phyloP scores from a whole-genome alignment of 2,329 filamentous ascomycete species.

The Aspergillus fructus region DNA sequence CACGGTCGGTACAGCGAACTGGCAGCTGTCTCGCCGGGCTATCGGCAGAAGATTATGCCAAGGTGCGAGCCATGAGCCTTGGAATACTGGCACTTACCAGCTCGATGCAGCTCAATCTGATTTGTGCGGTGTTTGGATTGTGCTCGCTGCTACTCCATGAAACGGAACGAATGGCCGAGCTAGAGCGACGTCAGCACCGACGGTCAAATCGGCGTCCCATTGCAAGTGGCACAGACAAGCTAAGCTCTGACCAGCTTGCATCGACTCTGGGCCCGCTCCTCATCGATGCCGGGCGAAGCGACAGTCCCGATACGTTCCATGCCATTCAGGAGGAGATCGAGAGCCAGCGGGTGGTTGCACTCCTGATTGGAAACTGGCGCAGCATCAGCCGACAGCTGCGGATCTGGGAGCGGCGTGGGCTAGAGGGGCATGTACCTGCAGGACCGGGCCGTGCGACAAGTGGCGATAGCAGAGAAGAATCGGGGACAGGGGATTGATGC shows the following conservation, averaged over 20 bases:
- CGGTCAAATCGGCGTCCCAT: slow-evolving; percentile 19
- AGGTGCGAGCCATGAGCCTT: slow-evolving; percentile 35
- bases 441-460: slow-evolving; percentile 1
- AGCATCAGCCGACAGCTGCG: slow-evolving; percentile 34
- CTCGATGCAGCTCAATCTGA: slow-evolving; percentile 40
- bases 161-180: slow-evolving; percentile 20
- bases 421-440: background rate
- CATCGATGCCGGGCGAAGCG: slow-evolving; percentile 16
- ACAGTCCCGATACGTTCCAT: slow-evolving; percentile 12
- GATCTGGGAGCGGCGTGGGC: slow-evolving; percentile 24
- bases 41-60: slow-evolving; percentile 21
- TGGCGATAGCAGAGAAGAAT: background rate
- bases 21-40: slow-evolving; percentile 23
- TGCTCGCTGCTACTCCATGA: slow-evolving; percentile 33
- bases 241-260: slow-evolving; percentile 30
- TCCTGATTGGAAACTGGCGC: slow-evolving; percentile 39
- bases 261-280: slow-evolving; percentile 36
- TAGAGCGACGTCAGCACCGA: slow-evolving; percentile 17
- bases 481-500: background rate
- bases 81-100: slow-evolving; percentile 38
- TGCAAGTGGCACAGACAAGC: slow-evolving; percentile 22
- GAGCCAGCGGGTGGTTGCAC: slow-evolving; percentile 28
- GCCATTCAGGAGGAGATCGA: slow-evolving; percentile 27
- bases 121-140: slow-evolving; percentile 42
- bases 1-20: slow-evolving; percentile 13